These are phyloP conservation scores for Pseudonitzschia delicatissima DNA, from an alignment of 108 stramenopile genomes.

Conservation along the genomic window DNA sequence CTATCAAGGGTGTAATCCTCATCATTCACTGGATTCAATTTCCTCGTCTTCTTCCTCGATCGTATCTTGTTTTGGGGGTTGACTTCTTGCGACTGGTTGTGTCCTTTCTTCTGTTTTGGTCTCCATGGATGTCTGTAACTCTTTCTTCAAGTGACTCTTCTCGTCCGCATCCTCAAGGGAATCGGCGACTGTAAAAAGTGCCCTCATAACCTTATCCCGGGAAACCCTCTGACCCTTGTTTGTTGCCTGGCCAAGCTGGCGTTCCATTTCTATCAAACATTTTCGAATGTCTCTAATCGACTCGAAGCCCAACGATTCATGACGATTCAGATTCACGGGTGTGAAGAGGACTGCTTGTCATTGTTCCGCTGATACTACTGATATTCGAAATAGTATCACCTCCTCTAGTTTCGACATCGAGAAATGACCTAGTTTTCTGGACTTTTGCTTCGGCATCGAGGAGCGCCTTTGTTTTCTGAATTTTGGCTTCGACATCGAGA, in stretches of 20 bases:
- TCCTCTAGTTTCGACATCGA: background rate
- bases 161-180: constrained; percentile 29
- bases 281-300: constrained; percentile 28
- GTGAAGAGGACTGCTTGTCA: constrained; percentile 3
- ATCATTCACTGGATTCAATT: constrained; percentile 5
- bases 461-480: too few relatives aligned
- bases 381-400: constrained; percentile 21
- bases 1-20: constrained; percentile 7
- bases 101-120: background rate
- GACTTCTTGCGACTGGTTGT: background rate
- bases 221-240: constrained; percentile 20
- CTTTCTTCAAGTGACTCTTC: constrained; percentile 11
- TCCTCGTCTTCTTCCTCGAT: background rate
- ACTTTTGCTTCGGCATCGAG: background rate
- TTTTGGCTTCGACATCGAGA: background rate
- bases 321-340: constrained; percentile 14
- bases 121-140: constrained; percentile 13
- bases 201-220: constrained; percentile 26
- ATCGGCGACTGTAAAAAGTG: constrained; percentile 29
- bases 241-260: constrained; percentile 13
- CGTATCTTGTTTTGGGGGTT: background rate
- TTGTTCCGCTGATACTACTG: constrained; percentile 22
- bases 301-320: constrained; percentile 24
- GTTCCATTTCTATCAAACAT: constrained; percentile 22
- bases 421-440: background rate